Conservation (phyloP, 192 early-diverging fungal species). For the Linnemannia zychae region DNA sequence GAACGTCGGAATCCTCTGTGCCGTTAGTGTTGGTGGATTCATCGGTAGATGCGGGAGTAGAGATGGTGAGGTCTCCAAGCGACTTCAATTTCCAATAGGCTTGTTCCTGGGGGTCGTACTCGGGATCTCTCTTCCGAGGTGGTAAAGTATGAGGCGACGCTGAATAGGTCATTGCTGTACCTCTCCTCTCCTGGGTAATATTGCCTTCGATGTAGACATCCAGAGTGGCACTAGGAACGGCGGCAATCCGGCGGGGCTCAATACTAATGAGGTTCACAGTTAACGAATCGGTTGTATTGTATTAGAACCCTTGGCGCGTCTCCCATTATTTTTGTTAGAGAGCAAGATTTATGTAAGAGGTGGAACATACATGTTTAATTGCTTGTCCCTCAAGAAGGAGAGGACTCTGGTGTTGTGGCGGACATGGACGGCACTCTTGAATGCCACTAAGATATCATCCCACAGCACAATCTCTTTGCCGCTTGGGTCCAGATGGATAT, state of each 20-base stretch:
- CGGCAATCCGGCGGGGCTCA: not conserved
- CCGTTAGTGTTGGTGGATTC: not conserved
- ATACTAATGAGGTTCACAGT: not conserved
- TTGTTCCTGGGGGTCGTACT: not conserved
- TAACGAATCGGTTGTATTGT: not conserved
- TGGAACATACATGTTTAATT: not conserved
- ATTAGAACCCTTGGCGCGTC: too few species aligned
- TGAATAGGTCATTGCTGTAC: not conserved
- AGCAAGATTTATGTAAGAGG: not conserved
- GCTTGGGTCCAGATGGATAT: not conserved
- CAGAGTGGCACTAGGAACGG: not conserved
- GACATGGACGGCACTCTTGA: not conserved
- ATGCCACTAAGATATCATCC: not conserved
- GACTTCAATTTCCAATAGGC: not conserved
- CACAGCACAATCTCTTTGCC: not conserved
- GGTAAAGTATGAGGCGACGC: not conserved
- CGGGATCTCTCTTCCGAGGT: not conserved
- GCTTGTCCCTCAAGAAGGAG: not conserved
- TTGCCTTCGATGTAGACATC: not conserved
- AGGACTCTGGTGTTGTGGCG: not conserved
- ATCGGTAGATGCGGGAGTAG: too few species aligned
- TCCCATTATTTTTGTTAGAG: not conserved
- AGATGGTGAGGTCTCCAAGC: not conserved
- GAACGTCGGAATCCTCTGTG: not conserved
- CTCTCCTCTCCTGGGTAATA: not conserved